Base-by-base conservation (phyloP, 2,329 filamentous ascomycete species). In the Rutstroemia sydowiana region DNA sequence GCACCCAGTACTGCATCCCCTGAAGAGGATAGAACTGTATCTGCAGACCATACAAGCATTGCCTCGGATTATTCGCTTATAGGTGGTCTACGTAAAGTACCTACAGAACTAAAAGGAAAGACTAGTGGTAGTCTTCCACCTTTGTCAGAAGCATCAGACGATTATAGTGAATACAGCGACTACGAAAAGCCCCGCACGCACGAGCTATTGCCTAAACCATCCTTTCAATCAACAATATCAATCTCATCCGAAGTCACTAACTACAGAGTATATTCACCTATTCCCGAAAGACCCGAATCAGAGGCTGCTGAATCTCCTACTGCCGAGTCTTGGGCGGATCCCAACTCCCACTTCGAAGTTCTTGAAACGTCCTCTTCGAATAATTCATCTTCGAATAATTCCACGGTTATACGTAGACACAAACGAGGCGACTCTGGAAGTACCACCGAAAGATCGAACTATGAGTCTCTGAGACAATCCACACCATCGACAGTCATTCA, bases 21-120 rank as follows among this genome's bases (percentile, higher is more conserved):
- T 31, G 50, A 59, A 45, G 52, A 48, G 43, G 59, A 62, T 53
- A 55, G 56, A 52, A 48, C 58, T 48, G 58, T 61, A 61, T 57
- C 57, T 59, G 59, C 55, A 41, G 60, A 65, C 63, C 61, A 56
- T 65, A 65, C 61, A 57, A 61, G 47, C 54, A 57, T 44, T 44
- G 62, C 64, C 28, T 64, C 64, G 59, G 63, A 66, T 47, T 68
- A 64, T 56, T 53, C 62, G 43, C 58, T 67, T 34, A 61, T 65
- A 13, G 66, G 65, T 45, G 65, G 65, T 47, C 58, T 67, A 48
- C 63, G 66, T 32, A 66, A 67, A 55, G 66, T 67, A 28, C 61
- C 65, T 36, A 63, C 63, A 52, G 67, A 62, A 53, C 65, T 65
- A 37, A 66, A 66, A 55, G 58, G 61, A 37, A 64, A 60, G 51